Base-by-base conservation (phyloP, 2,329 filamentous ascomycete genomes). In the Metarhizium album region DNA sequence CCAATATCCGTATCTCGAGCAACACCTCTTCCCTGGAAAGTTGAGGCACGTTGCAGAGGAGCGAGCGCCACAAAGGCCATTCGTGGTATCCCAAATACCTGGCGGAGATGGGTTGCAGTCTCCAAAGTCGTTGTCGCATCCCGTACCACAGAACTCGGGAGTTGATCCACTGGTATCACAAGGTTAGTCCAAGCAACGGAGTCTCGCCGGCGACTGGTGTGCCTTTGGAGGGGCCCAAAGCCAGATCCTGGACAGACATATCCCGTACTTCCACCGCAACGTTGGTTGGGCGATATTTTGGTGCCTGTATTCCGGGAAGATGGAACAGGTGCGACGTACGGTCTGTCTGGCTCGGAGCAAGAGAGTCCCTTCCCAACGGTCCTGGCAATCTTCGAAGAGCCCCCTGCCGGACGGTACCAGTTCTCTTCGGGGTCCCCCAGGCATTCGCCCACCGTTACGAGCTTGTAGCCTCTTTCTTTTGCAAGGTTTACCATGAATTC, bases 371-470 rank as follows among this genome's bases (percentile, higher is more conserved):
- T 43, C 2, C 46, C 4, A 43, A 20, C 14, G 57, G 45, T 35
- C 16, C 35, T 37, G 24, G 40, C 14, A 7, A 20, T 13, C 11
- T 53, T 55, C 16, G 52, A 43, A 5, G 54, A 47, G 3, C 53
- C 51, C 6, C 57, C 52, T 4, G 58, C 60, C 3, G 52, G 27
- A 45, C 76, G 71, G 57, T 81, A 81, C 78, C 77, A 81, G 54
- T 73, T 70, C 16, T 62, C 13, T 8, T 20, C 23, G 3, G 46
- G 46, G 27, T 52, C 50, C 22, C 45, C 50, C 13, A 52, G 24
- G 46, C 50, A 52, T 42, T 48, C 50, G 8, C 50, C 50, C 5
- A 81, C 72, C 1, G 78, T 78, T 27, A 78, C 75, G 42, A 73
- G 71, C 45, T 57, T 62, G 55, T 71, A 72, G 0, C 75, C 76